These are phyloP conservation scores for Neoascochyta sp. DNA, from an alignment of 2,329 filamentous ascomycete species.

Conservation along the genomic window DNA sequence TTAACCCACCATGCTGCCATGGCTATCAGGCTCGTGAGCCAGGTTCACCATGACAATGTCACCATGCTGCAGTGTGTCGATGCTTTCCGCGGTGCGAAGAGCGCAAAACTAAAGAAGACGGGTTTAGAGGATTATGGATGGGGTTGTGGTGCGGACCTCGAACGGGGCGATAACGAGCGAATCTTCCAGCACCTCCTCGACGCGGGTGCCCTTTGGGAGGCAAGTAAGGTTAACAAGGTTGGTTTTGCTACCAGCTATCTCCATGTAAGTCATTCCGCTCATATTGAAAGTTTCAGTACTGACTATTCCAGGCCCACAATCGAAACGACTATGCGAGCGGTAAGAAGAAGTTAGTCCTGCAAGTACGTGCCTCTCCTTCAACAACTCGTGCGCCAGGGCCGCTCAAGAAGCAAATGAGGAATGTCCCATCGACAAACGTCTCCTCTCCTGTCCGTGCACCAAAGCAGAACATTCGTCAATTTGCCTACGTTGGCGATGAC, in stretches of 20 bases:
- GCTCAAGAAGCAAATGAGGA: constrained; percentile 36
- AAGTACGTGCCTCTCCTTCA: constrained; percentile 50
- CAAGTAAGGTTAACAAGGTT: constrained; percentile 60
- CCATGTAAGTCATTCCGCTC: constrained; percentile 50
- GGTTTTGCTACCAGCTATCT: constrained; percentile 75
- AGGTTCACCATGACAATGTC: constrained; percentile 57
- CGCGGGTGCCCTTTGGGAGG: constrained; percentile 70
- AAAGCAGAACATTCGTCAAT: constrained; percentile 33
- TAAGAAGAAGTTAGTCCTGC: constrained; percentile 46
- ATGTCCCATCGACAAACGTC: constrained; percentile 63
- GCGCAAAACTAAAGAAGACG: constrained; percentile 56
- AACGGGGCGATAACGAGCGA: constrained; percentile 73
- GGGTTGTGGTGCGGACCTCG: constrained; percentile 66
- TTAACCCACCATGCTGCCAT: constrained; percentile 70
- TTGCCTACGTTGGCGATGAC: constrained; percentile 24
- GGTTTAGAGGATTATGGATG: constrained; percentile 51
- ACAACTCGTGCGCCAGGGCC: constrained; percentile 27
- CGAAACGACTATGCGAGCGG: constrained; percentile 44
- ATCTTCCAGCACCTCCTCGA: constrained; percentile 74
- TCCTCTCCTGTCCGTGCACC: constrained; percentile 59
- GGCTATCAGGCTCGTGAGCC: constrained; percentile 64
- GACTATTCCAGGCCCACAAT: constrained; percentile 40
- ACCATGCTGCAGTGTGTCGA: constrained; percentile 74
- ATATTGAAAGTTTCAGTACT: constrained; percentile 12
- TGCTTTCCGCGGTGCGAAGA: constrained; percentile 68